These are phyloP conservation scores for Quercus cerris DNA, from an alignment of 306 rosid genomes.

Conservation along the genomic window DNA sequence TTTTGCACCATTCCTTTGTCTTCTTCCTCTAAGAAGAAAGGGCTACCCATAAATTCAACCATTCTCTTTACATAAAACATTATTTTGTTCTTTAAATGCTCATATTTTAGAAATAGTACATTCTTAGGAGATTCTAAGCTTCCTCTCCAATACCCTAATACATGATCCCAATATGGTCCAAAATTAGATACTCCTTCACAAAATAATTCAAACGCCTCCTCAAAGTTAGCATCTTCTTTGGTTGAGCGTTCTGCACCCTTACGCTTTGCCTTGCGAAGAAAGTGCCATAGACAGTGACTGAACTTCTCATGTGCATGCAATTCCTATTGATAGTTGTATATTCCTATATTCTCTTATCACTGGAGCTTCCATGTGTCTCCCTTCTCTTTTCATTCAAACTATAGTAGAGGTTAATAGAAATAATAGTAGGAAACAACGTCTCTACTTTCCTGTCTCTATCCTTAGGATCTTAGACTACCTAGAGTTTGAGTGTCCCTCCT, in stretches of 20 bases:
- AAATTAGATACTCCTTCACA: conserved; percentile 1
- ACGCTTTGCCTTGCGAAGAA: not conserved
- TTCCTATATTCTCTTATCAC: too few relatives aligned
- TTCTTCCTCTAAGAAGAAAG: conserved; percentile 19
- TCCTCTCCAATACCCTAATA: conserved; percentile 15
- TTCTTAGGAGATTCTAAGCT: conserved; percentile 15
- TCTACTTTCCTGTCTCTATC: too few relatives aligned
- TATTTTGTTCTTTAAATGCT: conserved; percentile 14
- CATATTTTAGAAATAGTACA: conserved; percentile 9
- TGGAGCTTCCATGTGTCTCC: too few relatives aligned
- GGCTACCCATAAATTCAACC: conserved; percentile 14
- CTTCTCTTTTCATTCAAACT: too few relatives aligned
- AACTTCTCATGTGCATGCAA: too few relatives aligned
- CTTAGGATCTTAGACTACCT: too few relatives aligned
- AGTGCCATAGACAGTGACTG: too few relatives aligned
- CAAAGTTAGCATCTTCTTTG: not conserved
- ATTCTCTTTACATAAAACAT: not conserved
- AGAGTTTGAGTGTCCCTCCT: too few relatives aligned
- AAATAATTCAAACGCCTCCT: conserved; percentile 19
- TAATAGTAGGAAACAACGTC: too few relatives aligned
- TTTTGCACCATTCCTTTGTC: not conserved
- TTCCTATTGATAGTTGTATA: too few relatives aligned
- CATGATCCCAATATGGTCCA: conserved; percentile 18
- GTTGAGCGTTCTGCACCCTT: not conserved
- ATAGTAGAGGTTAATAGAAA: too few relatives aligned